Evolutionary conservation across 2,329 filamentous ascomycete species (phyloP).

Genomic region (Aureobasidium sp.): DNA sequence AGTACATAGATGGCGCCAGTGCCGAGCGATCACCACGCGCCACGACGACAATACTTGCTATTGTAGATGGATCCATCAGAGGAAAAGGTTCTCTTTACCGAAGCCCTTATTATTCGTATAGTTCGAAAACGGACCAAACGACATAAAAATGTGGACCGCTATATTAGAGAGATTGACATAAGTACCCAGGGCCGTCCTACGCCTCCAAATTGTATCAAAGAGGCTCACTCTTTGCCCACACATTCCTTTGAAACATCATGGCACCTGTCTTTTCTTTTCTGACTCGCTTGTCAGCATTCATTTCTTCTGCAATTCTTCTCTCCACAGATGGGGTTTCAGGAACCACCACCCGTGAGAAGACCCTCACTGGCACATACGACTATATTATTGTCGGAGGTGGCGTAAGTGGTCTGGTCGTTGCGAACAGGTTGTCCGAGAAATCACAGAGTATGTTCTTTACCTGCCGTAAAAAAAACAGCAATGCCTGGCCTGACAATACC

Average conservation of each 20-base stretch:
- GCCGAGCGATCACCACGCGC: not conserved
- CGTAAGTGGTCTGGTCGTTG: constrained; percentile 32
- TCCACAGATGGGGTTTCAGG: not conserved
- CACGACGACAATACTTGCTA: not conserved
- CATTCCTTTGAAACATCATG: constrained; percentile 2
- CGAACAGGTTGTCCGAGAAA: constrained; percentile 28
- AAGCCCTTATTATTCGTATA: not conserved
- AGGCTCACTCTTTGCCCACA: not conserved
- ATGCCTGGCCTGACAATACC: not conserved
- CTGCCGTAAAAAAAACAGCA: not conserved
- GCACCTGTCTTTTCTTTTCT: constrained; percentile 1
- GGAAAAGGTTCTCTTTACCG: not conserved
- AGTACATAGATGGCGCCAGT: not conserved
- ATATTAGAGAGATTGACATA: not conserved
- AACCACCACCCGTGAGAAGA: constrained; percentile 1
- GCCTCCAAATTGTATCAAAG: not conserved
- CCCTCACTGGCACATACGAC: constrained; percentile 24
- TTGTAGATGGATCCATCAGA: not conserved
- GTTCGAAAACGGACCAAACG: not conserved
- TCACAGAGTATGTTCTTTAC: constrained; percentile 18
- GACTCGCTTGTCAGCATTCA: not conserved
- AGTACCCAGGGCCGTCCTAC: not conserved
- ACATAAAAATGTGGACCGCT: not conserved
- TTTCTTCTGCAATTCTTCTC: not conserved
- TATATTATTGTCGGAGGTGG: constrained; percentile 37